These are phyloP conservation scores for Pezicula carpinea DNA, from an alignment of 2,329 filamentous ascomycete genomes.

Conservation along the genomic window DNA sequence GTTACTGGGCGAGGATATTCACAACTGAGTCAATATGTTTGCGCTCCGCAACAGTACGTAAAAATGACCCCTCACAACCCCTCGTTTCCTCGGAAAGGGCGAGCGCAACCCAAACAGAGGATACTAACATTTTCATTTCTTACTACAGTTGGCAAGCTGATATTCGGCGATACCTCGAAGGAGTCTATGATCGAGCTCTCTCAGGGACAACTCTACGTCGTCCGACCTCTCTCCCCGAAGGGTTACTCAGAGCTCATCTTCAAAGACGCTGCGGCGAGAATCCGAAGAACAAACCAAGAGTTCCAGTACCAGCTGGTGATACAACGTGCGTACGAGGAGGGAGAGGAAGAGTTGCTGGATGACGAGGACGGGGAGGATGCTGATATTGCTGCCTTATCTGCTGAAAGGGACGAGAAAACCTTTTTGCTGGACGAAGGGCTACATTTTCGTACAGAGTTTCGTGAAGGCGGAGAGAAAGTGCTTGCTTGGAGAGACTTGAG, in stretches of 20 bases:
- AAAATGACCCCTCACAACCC: conserved; percentile 1
- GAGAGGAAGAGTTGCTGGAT: conserved; percentile 84
- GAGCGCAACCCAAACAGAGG: background rate
- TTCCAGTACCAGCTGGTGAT: conserved; percentile 97
- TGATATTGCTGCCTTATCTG: conserved; percentile 65
- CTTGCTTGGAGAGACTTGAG: conserved; percentile 94
- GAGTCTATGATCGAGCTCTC: conserved; percentile 92
- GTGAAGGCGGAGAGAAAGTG: conserved; percentile 76
- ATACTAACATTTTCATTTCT: background rate
- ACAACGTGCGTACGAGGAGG: conserved; percentile 95
- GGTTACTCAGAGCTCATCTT: conserved; percentile 99
- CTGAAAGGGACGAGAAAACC: conserved; percentile 93
- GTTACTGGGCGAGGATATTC: no score
- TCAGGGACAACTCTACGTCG: conserved; percentile 94
- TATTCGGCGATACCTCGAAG: conserved; percentile 76
- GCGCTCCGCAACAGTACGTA: conserved; percentile 1
- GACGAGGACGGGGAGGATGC: conserved; percentile 86
- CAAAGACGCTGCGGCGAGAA: conserved; percentile 89
- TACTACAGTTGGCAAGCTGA: conserved; percentile 74
- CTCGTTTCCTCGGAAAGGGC: background rate
- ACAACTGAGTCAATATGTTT: background rate
- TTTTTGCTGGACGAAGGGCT: conserved; percentile 92
- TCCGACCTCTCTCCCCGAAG: conserved; percentile 90
- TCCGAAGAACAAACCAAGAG: conserved; percentile 88
- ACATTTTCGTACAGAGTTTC: conserved; percentile 78